Percentiles rank a stretch among this genome's conserved stretches.
Conservation (phyloP, 2,329 filamentous ascomycete genomes). For the Phaeosphaeria sp. region DNA sequence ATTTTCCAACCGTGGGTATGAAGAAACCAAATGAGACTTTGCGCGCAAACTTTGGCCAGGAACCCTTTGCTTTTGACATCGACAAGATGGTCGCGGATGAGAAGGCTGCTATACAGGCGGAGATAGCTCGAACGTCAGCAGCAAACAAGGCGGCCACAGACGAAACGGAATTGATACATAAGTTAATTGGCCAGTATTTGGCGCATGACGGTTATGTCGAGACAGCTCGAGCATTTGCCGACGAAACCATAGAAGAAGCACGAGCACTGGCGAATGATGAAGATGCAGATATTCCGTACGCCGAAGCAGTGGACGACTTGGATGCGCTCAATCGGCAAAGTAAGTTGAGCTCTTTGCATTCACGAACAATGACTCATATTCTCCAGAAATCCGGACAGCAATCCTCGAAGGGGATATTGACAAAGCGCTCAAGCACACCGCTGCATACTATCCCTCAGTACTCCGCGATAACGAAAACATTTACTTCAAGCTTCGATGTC, state of each 20-base stretch:
- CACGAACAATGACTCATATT: conserved; percentile 10
- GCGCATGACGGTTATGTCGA: conserved; percentile 96
- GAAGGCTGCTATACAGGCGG: conserved; percentile 42
- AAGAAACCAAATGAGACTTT: conserved; percentile 68
- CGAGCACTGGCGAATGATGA: conserved; percentile 68
- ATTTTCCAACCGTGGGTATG: conserved; percentile 68
- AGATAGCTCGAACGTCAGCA: conserved; percentile 34
- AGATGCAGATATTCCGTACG: conserved; percentile 57
- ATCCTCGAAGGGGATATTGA: conserved; percentile 94
- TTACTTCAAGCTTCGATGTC: conserved; percentile 84
- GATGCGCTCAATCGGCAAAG: conserved; percentile 88
- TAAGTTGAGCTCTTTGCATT: conserved; percentile 52
- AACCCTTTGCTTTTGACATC: conserved; percentile 89
- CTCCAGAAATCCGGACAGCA: conserved; percentile 78
- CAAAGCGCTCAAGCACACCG: conserved; percentile 81
- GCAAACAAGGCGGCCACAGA: conserved; percentile 52
- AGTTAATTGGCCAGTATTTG: conserved; percentile 84
- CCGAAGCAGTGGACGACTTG: conserved; percentile 78
- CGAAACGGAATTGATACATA: conserved; percentile 81
- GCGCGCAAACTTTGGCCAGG: conserved; percentile 68
- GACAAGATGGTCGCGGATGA: conserved; percentile 71
- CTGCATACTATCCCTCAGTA: conserved; percentile 79
- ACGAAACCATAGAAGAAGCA: conserved; percentile 79
- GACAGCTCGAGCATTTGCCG: conserved; percentile 84
- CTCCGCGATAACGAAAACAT: conserved; percentile 82